A percentile compares a stretch with the other conserved stretches of the same genome.
phyloP scores from a whole-genome alignment of 2,329 filamentous ascomycete species.

The Sporothrix pallida region DNA sequence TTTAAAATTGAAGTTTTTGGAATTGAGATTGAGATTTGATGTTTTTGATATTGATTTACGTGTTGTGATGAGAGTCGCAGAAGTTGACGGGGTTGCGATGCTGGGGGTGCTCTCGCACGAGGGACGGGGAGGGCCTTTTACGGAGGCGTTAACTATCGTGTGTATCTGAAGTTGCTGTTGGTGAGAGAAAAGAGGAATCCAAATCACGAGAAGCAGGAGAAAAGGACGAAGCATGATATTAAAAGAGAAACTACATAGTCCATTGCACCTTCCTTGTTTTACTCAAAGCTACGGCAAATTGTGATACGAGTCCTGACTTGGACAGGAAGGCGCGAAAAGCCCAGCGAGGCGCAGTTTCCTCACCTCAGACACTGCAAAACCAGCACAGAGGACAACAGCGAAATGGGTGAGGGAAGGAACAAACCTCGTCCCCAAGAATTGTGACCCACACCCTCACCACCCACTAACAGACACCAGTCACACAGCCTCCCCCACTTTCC shows the following conservation, averaged over 20 bases:
- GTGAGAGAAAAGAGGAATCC: background rate
- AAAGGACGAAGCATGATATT: constrained; percentile 23
- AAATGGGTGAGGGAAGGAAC: constrained; percentile 5
- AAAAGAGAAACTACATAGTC: background rate
- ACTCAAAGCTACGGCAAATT: background rate
- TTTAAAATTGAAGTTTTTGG: background rate
- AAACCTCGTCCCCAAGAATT: background rate
- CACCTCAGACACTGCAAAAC: constrained; percentile 5
- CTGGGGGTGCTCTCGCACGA: constrained; percentile 31
- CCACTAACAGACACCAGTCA: constrained; percentile 9
- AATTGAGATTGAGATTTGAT: background rate
- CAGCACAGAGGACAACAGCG: background rate
- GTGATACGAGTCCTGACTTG: constrained; percentile 13
- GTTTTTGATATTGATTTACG: background rate
- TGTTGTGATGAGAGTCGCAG: background rate
- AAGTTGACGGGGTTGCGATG: constrained; percentile 23
- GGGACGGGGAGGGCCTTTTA: constrained; percentile 4
- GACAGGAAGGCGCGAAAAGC: constrained; percentile 29
- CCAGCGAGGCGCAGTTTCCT: constrained; percentile 33
- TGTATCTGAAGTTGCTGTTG: constrained; percentile 9
- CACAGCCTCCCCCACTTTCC: constrained; percentile 30
- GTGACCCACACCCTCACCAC: constrained; percentile 22
- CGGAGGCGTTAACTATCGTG: constrained; percentile 19
- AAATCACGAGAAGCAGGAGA: constrained; percentile 19
- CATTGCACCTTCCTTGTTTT: background rate